These are phyloP conservation scores for Escovopsis sp. DNA, from an alignment of 2,329 filamentous ascomycete species.

Conservation along the genomic window DNA sequence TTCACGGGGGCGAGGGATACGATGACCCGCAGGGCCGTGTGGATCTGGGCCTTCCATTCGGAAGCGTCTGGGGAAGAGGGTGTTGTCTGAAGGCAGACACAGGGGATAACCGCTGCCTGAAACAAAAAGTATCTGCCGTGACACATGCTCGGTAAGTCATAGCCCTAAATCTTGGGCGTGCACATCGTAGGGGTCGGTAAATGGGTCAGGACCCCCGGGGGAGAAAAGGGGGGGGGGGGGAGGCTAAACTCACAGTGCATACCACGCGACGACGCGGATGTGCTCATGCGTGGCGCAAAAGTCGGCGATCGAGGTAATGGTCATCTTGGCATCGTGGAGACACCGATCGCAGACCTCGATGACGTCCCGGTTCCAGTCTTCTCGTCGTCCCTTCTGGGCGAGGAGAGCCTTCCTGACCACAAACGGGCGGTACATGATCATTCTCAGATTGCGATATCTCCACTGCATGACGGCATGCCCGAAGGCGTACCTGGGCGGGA, in stretches of 20 bases:
- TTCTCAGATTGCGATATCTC: conserved; percentile 29
- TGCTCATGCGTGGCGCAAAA: conserved; percentile 24
- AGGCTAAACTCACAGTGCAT: conserved; percentile 17
- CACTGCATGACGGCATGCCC: conserved; percentile 28
- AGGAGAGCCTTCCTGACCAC: conserved; percentile 24
- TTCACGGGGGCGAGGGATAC: conserved; percentile 23
- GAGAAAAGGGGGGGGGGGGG: too few relatives aligned
- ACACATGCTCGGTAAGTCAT: background rate
- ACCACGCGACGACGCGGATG: conserved; percentile 28
- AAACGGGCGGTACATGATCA: conserved; percentile 33
- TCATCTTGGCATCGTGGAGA: conserved; percentile 25
- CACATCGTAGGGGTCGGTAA: too few relatives aligned
- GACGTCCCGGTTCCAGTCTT: conserved; percentile 9
- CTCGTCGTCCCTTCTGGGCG: conserved; percentile 5
- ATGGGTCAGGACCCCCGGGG: too few relatives aligned
- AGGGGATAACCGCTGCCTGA: conserved; percentile 33
- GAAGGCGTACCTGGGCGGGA: conserved; percentile 23
- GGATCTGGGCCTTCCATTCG: conserved; percentile 28
- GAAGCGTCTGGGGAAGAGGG: conserved; percentile 20
- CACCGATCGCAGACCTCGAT: conserved; percentile 16
- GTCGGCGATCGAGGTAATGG: conserved; percentile 22
- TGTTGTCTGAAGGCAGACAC: conserved; percentile 30
- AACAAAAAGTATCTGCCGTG: conserved; percentile 30
- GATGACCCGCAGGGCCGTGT: conserved; percentile 21
- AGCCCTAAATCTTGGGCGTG: background rate